Evolutionary conservation across 1,284 basidiomycete genomes (phyloP), one percentile per base, ranked within the genome.

Genomic region (Kalmanozyma brasiliensis): DNA sequence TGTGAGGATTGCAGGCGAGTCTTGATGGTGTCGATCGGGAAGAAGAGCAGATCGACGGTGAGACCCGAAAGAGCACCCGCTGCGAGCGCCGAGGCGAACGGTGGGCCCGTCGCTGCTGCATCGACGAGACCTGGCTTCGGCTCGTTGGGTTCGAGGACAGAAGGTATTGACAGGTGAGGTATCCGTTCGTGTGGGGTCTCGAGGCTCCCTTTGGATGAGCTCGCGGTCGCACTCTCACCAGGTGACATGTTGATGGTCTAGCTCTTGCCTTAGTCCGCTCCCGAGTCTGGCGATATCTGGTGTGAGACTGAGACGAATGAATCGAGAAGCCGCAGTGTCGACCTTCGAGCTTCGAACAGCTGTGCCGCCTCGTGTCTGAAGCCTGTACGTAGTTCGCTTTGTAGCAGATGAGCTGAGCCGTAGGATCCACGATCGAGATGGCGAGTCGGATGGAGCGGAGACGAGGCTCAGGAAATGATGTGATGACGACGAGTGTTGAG

Each of bases 21-120:
- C 84, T 98, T 98, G 81, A 98, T 85, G 1, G 95, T 97, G 84
- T 98, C 95, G 62, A 98, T 89, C 0, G 95, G 95, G 83, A 93
- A 98, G 85, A 98, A 95, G 33, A 97, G 87, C 57, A 98, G 86
- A 84, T 98, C 95, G 22, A 81, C 79, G 8, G 77, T 74, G 16
- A 81, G 53, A 3, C 79, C 79, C 1, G 77, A 67, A n/a, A 76
- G 42, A 1, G 79, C 79, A 8, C 79, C 79, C 7, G 78, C 73
- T 10, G 64, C 49, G 14, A 71, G 52, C 20, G 68, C 68, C 13
- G 62, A 58, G 10, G 58, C 49, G 35, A 71, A 71, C 3, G 62
- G 45, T 7, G 68, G 68, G 0, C 63, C 59, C 0, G 36, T 36
- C 1, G 41, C 16, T 16, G 30, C 32, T 16, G 33, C 37, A 14